Base-by-base conservation (phyloP, 2,329 filamentous ascomycete species). In the Aquanectria penicillioides region DNA sequence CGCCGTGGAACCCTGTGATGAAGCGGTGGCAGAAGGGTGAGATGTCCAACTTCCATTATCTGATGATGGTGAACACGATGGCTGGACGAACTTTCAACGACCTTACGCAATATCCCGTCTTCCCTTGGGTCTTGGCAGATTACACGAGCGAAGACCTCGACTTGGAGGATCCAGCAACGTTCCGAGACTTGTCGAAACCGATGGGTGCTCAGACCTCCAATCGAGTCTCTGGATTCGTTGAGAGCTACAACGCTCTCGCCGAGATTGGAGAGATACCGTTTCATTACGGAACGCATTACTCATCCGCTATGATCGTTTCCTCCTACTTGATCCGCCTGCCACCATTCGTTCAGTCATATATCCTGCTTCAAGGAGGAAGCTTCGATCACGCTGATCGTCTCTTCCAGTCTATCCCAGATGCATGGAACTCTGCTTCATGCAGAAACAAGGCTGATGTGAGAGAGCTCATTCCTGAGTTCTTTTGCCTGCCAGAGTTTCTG, bases 1-100 rank as follows among this genome's bases (percentile, higher is more conserved):
- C 88, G 0, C 86, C 91, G 0, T 91, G 90, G 74, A 94, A 93
- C 65, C 92, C 94, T 9, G 89, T 93, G 8, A 97, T 95, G 70
- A 89, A 90, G 64, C 90, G 89, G 73, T 99, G 95, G 95, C 86
- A 95, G 58, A 90, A 89, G 72, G 95, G 96, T 11, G 95, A 99
- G 70, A 93, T 98, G 46, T 98, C 94, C 12, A 99, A 99, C 74
- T 99, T 99, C 70, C 93, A 98, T 75, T 99, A 99, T 72, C 85
- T 99, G 29, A 99, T 99, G 94, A 88, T 97, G 59, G 89, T 99
- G 71, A 99, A 99, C 72, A 98, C 95, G 0, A 92, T 99, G 85
- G 96, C 96, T 23, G 95, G 95, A 3, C 85, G 95, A 49, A 98
- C 95, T 0, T 99, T 99, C 80, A 99, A 99, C 71, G 95, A 99